Percentiles rank a stretch among this genome's conserved stretches.
Conservation (phyloP, 495 filamentous ascomycete species). For the Cairneyella variabilis region DNA sequence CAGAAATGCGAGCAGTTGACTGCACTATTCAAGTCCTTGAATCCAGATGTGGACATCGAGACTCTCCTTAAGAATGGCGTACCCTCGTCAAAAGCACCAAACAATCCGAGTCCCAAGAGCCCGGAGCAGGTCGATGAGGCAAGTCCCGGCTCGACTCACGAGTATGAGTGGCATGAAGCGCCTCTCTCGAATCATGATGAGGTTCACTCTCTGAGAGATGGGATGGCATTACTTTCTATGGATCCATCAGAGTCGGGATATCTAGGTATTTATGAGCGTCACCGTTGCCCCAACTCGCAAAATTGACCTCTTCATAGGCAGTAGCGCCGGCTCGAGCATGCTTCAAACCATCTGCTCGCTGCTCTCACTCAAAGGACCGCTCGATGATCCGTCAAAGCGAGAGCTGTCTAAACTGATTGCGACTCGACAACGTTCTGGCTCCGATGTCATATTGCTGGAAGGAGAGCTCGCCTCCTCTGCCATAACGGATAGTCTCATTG, state of each 20-base stretch:
- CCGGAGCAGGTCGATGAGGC: constrained; percentile 19
- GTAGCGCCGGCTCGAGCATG: constrained; percentile 2
- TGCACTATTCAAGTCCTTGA: constrained; percentile 26
- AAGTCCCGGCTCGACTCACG: constrained; percentile 22
- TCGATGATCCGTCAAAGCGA: constrained; percentile 7
- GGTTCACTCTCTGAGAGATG: constrained; percentile 29
- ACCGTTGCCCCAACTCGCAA: not conserved
- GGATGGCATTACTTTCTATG: constrained; percentile 48
- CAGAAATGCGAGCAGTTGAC: constrained; percentile 28
- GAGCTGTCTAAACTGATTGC: constrained; percentile 8
- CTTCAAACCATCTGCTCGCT: constrained; percentile 11
- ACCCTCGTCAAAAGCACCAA: constrained; percentile 3
- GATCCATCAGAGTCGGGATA: constrained; percentile 49
- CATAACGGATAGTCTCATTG: constrained; percentile 37
- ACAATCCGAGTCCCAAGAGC: constrained; percentile 5
- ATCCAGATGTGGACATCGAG: constrained; percentile 32
- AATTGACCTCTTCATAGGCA: not conserved
- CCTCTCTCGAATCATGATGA: constrained; percentile 10
- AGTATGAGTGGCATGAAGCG: constrained; percentile 31
- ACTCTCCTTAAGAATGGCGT: constrained; percentile 18
- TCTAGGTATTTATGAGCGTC: constrained; percentile 33
- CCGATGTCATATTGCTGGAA: constrained; percentile 5
- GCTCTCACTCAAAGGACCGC: constrained; percentile 5
- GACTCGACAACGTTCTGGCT: constrained; percentile 1
- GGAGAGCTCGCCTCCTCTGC: constrained; percentile 30